A percentile compares a stretch with the other conserved stretches of the same genome.
phyloP scores from a whole-genome alignment of 2,329 filamentous ascomycete genomes.

The Cladophialophora carrionii region DNA sequence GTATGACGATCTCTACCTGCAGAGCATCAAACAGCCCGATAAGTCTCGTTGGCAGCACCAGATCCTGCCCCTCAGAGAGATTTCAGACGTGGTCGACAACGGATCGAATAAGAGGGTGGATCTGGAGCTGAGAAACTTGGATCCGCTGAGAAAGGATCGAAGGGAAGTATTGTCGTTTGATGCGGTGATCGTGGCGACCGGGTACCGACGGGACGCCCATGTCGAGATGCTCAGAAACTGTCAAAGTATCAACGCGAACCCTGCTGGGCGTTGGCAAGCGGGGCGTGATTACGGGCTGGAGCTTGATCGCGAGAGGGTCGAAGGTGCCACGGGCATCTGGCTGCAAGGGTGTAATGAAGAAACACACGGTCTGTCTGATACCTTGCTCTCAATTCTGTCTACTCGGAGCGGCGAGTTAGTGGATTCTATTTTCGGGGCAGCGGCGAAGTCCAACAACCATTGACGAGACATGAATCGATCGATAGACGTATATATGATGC shows the following conservation, averaged over 20 bases:
- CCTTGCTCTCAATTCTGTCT: slow-evolving; percentile 76
- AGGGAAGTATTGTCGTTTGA: slow-evolving; percentile 74
- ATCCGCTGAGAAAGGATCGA: slow-evolving; percentile 41
- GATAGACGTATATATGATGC: background rate
- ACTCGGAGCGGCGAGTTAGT: slow-evolving; percentile 78
- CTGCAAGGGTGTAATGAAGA: slow-evolving; percentile 92
- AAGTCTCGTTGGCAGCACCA: slow-evolving; percentile 78
- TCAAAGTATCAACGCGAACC: slow-evolving; percentile 46
- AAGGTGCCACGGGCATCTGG: slow-evolving; percentile 78
- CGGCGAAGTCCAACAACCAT: slow-evolving; percentile 16
- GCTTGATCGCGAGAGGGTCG: slow-evolving; percentile 69
- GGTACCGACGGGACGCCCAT: slow-evolving; percentile 78
- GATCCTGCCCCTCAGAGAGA: slow-evolving; percentile 70
- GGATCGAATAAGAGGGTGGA: slow-evolving; percentile 56
- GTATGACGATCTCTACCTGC: slow-evolving; percentile 85
- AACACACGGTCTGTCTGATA: slow-evolving; percentile 86
- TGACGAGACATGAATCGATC: slow-evolving; percentile 7
- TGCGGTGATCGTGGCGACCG: slow-evolving; percentile 82
- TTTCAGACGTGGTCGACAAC: slow-evolving; percentile 64
- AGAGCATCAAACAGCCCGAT: slow-evolving; percentile 71
- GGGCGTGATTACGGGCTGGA: slow-evolving; percentile 76
- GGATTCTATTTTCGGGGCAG: slow-evolving; percentile 67
- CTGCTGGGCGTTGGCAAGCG: slow-evolving; percentile 64
- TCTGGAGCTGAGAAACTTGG: slow-evolving; percentile 61
- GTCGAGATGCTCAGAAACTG: slow-evolving; percentile 68